Base-by-base conservation (phyloP, 2,329 filamentous ascomycete genomes). In the Phaeosphaeriaceae sp. region DNA sequence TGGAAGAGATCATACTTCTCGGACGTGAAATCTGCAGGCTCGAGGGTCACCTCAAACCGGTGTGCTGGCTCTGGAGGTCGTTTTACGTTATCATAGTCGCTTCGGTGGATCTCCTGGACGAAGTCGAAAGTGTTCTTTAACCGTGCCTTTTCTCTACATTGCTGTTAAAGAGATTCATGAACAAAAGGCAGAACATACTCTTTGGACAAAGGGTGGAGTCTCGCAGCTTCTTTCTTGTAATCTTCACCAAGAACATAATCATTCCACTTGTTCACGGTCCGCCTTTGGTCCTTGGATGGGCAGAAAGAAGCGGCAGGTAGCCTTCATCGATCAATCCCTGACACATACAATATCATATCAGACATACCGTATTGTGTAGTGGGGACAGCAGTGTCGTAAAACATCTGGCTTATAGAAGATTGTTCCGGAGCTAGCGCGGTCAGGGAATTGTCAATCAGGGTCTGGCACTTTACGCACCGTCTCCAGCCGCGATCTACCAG, bases 321-420 rank as follows among this genome's bases (percentile, higher is more conserved):
- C 48, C 91, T 83, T 22, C n/a, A 31, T 31, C 21, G 40, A 22
- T 70, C 47, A 72, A 57, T 54, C 41, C 41, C 27, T 27, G 11
- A 27, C 9, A n/a, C 7, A n/a, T 17, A 24, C 31, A 22, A 3
- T 15, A 24, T 11, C 25, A 40, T 9, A 21, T 19, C 20, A 27
- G 24, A 41, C 51, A 72, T 66, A 82, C 81, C 80, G 87, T 53
- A 95, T 88, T 1, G 91, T 93, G 75, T 94, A 98, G 72, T 97
- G 93, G 46, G 93, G 93, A 76, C 95, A 99, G 72, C 95, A 99
- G 61, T 92, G 91, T 56, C 88, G 84, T 57, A 85, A 85, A 69
- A 92, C 88, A 76, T 95, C 90, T 15, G 91, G 91, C 60, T 91
- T 88, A 78, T 95, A 95, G 49, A 95, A 81, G 9, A 92, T 81